A percentile compares a stretch with the other conserved stretches of the same genome.
phyloP scores from a whole-genome alignment of 1,139 yeast species.

The Sugiyamaella paludigena region DNA sequence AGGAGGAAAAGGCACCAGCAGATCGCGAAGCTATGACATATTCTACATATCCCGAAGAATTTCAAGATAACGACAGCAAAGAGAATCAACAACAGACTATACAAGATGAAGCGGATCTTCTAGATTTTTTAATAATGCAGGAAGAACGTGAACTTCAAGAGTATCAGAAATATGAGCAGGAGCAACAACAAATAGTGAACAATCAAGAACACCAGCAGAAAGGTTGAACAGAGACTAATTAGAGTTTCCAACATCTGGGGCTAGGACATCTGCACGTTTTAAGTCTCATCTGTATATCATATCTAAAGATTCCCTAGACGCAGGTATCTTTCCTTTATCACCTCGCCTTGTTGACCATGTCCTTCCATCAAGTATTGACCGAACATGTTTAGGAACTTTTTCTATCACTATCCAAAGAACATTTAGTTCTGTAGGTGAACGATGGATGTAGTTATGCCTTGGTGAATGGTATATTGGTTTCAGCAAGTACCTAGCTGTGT shows the following conservation, averaged over 20 bases:
- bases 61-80: background rate
- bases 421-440: too few relatives aligned
- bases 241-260: background rate
- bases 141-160: constrained; percentile 22
- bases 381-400: too few relatives aligned
- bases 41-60: constrained; percentile 12
- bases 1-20: constrained; percentile 11
- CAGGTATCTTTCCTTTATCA: too few relatives aligned
- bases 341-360: too few relatives aligned
- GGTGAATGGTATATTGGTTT: too few relatives aligned
- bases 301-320: too few relatives aligned
- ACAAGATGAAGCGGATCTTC: constrained; percentile 19
- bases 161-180: constrained; percentile 1
- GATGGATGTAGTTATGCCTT: too few relatives aligned
- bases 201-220: background rate
- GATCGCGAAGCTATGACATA: constrained; percentile 16
- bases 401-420: too few relatives aligned
- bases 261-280: too few relatives aligned
- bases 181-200: constrained; percentile 2
- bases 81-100: background rate
- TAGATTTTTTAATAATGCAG: constrained; percentile 21
- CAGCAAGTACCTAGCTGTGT: too few relatives aligned
- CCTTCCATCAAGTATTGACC: too few relatives aligned
- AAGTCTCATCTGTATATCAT: too few relatives aligned
- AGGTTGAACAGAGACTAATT: background rate